These are phyloP conservation scores for Scheffersomyces titani DNA, from an alignment of 1,139 yeast genomes.

Conservation along the genomic window DNA sequence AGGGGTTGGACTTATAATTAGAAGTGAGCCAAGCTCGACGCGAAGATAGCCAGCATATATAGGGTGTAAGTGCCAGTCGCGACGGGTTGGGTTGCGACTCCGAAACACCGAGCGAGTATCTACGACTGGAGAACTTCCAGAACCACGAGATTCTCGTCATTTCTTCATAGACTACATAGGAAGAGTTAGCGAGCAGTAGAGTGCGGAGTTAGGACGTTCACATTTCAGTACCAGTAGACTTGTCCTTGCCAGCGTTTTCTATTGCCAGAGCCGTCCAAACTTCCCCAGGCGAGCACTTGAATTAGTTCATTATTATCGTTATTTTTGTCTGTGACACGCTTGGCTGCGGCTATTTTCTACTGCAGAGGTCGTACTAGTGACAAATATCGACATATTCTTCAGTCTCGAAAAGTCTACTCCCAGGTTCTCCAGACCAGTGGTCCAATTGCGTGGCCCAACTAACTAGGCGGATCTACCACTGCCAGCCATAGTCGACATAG, in stretches of 20 bases:
- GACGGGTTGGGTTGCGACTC: background rate
- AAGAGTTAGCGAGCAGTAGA: background rate
- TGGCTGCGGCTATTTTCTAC: background rate
- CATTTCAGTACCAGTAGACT: background rate
- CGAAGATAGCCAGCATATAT: background rate
- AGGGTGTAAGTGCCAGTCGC: background rate
- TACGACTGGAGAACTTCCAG: background rate
- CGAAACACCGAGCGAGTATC: background rate
- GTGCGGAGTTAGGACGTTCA: background rate
- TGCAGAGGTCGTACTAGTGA: background rate
- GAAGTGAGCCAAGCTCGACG: background rate
- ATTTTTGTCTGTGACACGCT: background rate
- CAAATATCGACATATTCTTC: background rate
- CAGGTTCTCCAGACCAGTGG: background rate
- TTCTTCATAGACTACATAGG: background rate
- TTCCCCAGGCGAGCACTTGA: background rate
- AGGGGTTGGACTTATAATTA: background rate
- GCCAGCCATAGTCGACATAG: too few relatives aligned
- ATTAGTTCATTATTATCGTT: background rate
- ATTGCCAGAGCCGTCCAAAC: background rate
- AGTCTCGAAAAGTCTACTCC: background rate
- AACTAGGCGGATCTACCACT: too few relatives aligned
- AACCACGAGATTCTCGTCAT: background rate
- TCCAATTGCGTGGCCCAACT: too few relatives aligned
- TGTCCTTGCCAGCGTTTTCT: background rate